Base-by-base conservation (phyloP, 805 yeast genomes). In the Nakazawaea ernobii region DNA sequence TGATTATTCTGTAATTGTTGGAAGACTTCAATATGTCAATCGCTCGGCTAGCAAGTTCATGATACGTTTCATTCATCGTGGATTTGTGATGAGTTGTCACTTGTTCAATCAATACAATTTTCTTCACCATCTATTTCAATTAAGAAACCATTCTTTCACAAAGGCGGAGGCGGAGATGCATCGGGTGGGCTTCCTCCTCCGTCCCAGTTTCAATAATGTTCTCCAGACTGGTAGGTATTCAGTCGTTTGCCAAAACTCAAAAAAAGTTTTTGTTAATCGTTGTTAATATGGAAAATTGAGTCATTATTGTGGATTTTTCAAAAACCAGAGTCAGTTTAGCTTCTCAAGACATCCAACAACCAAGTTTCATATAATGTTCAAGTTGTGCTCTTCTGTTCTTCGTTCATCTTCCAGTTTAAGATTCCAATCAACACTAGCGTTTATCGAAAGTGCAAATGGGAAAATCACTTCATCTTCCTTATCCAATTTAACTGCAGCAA, bases 401-500 rank as follows among this genome's bases (percentile, higher is more conserved):
- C n/a, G 6, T 2, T 38, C 51, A 29, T 29, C 37, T 11, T 11
- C 24, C 15, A 17, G 15, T 9, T 61, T 51, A 49, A 74, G 85
- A 70, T 63, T 69, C 15, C 79, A 82, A 44, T 79, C 87, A 27
- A 89, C 97, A 1, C 72, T 91, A 59, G 85, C 95, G 1, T 79
- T 86, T 52, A 67, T 90, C 33, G 97, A 91, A 67, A 63, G 80
- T 3, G 64, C 73, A 4, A 79, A 77, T 15, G 71, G 78, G 13
- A 63, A 70, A 29, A 66, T 87, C 45, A 66, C 85, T 1, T 79
- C 94, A 10, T 78, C 86, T 4, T 78, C 95, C 6, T 71, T 88
- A 50, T 79, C 88, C 17, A 74, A 91, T 1, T 61, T 91, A 32
- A 69, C 79, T 10, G 98, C 98, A 10, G 97, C 98, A 15, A 65